Conservation (phyloP, 805 yeast species). For the Pichia manshurica region DNA sequence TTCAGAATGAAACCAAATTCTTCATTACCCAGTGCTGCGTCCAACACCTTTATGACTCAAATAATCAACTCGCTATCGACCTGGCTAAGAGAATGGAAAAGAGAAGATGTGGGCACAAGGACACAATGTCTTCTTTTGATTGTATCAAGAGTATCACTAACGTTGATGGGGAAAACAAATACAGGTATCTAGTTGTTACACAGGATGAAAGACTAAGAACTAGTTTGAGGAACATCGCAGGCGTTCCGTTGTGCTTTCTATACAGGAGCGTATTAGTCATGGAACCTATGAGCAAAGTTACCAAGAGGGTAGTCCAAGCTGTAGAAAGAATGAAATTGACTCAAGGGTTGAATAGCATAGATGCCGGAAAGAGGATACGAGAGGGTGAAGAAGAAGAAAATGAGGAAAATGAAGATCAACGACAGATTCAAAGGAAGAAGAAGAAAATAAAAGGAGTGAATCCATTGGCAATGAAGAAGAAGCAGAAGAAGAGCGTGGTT, state of each 20-base stretch:
- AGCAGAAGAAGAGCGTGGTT: constrained; percentile 33
- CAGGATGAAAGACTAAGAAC: constrained; percentile 70
- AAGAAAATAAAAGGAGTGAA: constrained; percentile 71
- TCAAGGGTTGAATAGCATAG: constrained; percentile 69
- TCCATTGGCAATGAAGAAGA: constrained; percentile 84
- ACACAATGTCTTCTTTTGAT: constrained; percentile 52
- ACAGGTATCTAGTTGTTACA: constrained; percentile 83
- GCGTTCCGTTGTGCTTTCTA: constrained; percentile 83
- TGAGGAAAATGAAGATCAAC: constrained; percentile 15
- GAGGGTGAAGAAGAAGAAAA: constrained; percentile 19
- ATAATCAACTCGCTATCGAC: constrained; percentile 70
- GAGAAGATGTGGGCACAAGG: constrained; percentile 80
- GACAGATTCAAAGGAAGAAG: constrained; percentile 18
- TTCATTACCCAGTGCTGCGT: constrained; percentile 96
- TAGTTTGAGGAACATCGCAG: constrained; percentile 70
- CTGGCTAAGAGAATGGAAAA: constrained; percentile 82
- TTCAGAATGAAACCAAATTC: constrained; percentile 81
- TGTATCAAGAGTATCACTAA: constrained; percentile 69
- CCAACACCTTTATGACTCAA: constrained; percentile 70
- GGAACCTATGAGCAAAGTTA: constrained; percentile 85
- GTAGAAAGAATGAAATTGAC: constrained; percentile 65
- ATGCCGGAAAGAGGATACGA: constrained; percentile 38
- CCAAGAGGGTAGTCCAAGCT: constrained; percentile 41
- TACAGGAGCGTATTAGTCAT: constrained; percentile 89
- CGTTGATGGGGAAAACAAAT: constrained; percentile 76